These are phyloP conservation scores for Cryptococcus amylolentus DNA, from an alignment of 1,284 basidiomycete genomes.

Conservation along the genomic window DNA sequence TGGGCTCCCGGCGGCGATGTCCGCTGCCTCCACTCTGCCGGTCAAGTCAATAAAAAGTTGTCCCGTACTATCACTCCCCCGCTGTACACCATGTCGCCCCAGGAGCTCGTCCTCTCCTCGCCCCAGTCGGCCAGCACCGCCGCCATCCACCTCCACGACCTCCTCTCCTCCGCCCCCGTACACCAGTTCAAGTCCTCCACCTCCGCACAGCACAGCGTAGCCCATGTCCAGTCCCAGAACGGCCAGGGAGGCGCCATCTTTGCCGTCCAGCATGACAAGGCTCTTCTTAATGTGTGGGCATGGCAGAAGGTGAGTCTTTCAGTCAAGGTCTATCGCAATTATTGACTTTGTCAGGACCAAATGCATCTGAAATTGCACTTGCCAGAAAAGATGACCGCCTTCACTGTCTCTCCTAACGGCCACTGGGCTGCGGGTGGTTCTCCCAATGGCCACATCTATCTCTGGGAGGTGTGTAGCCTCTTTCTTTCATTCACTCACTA, in stretches of 20 bases:
- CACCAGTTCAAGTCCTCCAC: conserved; percentile 50
- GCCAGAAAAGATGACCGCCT: conserved; percentile 79
- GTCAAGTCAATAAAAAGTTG: background rate
- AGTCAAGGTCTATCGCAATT: background rate
- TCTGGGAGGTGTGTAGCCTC: conserved; percentile 80
- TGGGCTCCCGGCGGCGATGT: background rate
- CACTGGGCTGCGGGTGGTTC: conserved; percentile 82
- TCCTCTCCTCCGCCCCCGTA: conserved; percentile 43
- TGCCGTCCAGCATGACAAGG: conserved; percentile 51
- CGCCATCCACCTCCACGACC: conserved; percentile 49
- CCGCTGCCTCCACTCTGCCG: conserved; percentile 2
- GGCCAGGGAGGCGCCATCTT: conserved; percentile 47
- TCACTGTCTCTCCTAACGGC: conserved; percentile 70
- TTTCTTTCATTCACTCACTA: background rate
- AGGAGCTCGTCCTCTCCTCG: conserved; percentile 45
- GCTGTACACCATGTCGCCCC: conserved; percentile 26
- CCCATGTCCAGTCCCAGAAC: conserved; percentile 32
- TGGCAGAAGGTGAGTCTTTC: conserved; percentile 48
- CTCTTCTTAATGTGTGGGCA: conserved; percentile 50
- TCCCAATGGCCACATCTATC: conserved; percentile 77
- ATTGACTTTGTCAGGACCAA: conserved; percentile 64
- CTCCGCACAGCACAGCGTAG: conserved; percentile 32
- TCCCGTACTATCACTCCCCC: background rate
- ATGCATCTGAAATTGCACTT: conserved; percentile 78
- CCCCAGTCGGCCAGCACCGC: conserved; percentile 39